These are phyloP conservation scores for Nigrospora sphaerica DNA, from an alignment of 2,329 filamentous ascomycete species.

Conservation along the genomic window DNA sequence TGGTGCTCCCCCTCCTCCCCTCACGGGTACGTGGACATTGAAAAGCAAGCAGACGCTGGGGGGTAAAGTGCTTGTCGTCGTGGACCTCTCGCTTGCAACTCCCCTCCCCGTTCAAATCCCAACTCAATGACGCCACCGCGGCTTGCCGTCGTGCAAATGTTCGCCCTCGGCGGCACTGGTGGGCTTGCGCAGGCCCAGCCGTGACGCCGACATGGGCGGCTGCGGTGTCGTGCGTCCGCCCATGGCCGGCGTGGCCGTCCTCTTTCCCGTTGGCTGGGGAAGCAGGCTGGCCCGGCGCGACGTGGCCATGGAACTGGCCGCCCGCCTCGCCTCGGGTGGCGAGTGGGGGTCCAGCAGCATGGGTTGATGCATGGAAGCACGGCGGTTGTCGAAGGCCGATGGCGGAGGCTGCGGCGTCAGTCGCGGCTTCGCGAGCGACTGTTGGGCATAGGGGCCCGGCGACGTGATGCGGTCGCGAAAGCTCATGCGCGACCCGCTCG, in stretches of 20 bases:
- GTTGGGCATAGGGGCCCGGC: slow-evolving; percentile 40
- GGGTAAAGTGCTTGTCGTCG: too few relatives aligned
- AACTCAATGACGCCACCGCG: slow-evolving; percentile 39
- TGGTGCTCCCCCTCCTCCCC: too few relatives aligned
- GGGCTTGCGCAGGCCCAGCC: slow-evolving; percentile 34
- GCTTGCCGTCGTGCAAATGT: slow-evolving; percentile 34
- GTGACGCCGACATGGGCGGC: slow-evolving; percentile 35
- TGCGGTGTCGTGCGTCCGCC: slow-evolving; percentile 39
- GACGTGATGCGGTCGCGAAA: slow-evolving; percentile 47
- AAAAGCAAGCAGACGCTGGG: too few relatives aligned
- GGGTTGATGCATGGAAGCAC: slow-evolving; percentile 48
- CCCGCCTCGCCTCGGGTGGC: slow-evolving; percentile 29
- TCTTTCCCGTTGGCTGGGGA: slow-evolving; percentile 34
- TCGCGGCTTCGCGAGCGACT: slow-evolving; percentile 35
- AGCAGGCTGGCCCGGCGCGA: slow-evolving; percentile 46
- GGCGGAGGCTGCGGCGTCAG: slow-evolving; percentile 36
- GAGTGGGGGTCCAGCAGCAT: slow-evolving; percentile 24
- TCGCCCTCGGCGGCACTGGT: slow-evolving; percentile 18
- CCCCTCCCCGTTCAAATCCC: too few relatives aligned
- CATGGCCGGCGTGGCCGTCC: slow-evolving; percentile 22
- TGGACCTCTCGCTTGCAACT: too few relatives aligned
- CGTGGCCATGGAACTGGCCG: slow-evolving; percentile 49
- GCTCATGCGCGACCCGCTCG: slow-evolving; percentile 36
- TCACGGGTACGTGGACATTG: too few relatives aligned
- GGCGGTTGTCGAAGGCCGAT: slow-evolving; percentile 30